phyloP scores from a whole-genome alignment of 495 filamentous ascomycete species.

The Chaetomium tenue region DNA sequence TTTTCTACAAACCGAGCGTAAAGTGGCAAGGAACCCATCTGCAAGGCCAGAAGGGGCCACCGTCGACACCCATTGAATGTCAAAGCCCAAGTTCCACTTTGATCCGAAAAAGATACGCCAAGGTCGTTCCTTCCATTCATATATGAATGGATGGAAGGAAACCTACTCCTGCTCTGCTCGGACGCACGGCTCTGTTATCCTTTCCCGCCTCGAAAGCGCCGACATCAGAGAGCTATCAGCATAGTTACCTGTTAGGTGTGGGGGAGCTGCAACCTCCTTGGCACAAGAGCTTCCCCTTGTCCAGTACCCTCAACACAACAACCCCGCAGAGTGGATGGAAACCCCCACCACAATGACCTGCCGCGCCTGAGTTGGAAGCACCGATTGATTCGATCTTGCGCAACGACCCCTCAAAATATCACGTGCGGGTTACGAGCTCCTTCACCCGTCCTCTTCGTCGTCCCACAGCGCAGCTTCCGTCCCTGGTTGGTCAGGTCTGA shows the following conservation, averaged over 20 bases:
- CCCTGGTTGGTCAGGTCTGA: conserved; percentile 29
- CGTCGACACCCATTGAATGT: conserved; percentile 20
- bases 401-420: conserved; percentile 23
- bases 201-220: too few species aligned
- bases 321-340: background rate
- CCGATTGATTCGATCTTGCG: conserved; percentile 10
- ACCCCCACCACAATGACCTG: background rate
- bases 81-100: conserved; percentile 19
- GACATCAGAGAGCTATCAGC: too few species aligned
- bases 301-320: background rate
- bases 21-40: background rate
- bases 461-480: background rate
- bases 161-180: too few species aligned
- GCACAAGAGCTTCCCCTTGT: background rate
- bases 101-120: conserved; percentile 2
- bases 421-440: conserved; percentile 28
- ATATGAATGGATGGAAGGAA: background rate
- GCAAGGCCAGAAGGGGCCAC: conserved; percentile 17
- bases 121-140: background rate
- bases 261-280: too few species aligned
- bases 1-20: background rate
- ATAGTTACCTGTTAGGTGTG: too few species aligned
- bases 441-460: conserved; percentile 12
- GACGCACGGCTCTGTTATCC: too few species aligned
- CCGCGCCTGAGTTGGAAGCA: too few species aligned